Evolutionary conservation across 306 rosid species (phyloP), one percentile per base, ranked within the genome.

Genomic region (Canavalia gladiata): DNA sequence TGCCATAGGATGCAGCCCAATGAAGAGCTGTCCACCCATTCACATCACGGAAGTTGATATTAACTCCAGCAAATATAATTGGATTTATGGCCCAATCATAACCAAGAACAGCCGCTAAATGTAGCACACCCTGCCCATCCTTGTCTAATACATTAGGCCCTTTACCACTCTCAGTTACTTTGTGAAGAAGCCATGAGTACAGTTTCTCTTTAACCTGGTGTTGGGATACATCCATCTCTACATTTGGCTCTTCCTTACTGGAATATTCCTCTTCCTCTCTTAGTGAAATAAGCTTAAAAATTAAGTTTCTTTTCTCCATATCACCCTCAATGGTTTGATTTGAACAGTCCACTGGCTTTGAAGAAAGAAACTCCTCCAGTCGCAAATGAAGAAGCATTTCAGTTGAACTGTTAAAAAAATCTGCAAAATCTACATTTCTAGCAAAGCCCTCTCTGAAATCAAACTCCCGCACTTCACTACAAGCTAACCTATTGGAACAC

Each of bases 1-100:
- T 89, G 97, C 98, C 95, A 86, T 74, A 83, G 72, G 68, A 92
- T 66, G 98, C 98, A 46, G 97, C 98, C 98, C 98, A 94, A 80
- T 94, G 98, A 68, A 94, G 81, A 59, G 97, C 98, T 7, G 98
- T 90, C 98, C 97, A 94, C 51, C 98, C 98, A 82, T 90, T 94
- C 59, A 81, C 70, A 65, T 94, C 98, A 25, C 98, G 92, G 86
- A 94, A 94, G 85, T 94, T 94, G 78, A 94, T 89, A 79, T 87
- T 90, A 79, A 90, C 97, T 74, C 97, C 95, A 31, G 95, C 88
- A 81, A 79, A 77, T 70, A 92, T 83, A 86, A 87, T 87, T 80
- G 95, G 95, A 47, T 78, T 79, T 79, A 94, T 84, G 80, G 91
- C 92, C 98, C 98, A 94, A 84, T 90, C 90, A 85, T 90, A 94